A percentile compares a stretch with the other conserved stretches of the same genome.
These are phyloP conservation scores for Candida sakaeoensis DNA, from an alignment of 805 yeast species.

Conservation along the genomic window DNA sequence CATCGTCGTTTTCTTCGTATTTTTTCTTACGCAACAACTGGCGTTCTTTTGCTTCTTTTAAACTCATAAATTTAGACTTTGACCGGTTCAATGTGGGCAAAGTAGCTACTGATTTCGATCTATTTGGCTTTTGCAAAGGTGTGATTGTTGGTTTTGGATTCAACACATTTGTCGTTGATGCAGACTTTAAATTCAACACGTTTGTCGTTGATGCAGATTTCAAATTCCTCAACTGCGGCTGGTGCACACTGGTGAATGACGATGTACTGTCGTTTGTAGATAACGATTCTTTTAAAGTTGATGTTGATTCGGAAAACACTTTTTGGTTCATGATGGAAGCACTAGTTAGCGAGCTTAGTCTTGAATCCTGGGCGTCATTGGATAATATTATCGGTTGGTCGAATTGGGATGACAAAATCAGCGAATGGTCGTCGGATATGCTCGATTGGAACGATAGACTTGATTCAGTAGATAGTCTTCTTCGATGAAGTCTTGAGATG, in stretches of 20 bases:
- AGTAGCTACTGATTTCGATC: conserved; percentile 12
- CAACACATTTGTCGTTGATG: conserved; percentile 12
- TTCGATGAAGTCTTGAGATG: background rate
- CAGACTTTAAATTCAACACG: conserved; percentile 11
- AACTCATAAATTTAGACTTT: conserved; percentile 31
- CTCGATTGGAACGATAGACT: conserved; percentile 26
- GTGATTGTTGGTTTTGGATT: background rate
- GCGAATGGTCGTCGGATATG: conserved; percentile 32
- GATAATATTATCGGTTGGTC: conserved; percentile 16
- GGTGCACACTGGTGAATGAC: background rate
- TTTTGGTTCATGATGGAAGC: conserved; percentile 8
- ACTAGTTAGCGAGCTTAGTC: conserved; percentile 35
- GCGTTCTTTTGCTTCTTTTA: conserved; percentile 37
- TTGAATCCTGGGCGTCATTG: conserved; percentile 20
- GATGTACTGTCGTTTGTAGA: background rate
- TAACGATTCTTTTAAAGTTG: conserved; percentile 1
- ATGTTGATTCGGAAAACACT: conserved; percentile 2
- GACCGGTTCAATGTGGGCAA: conserved; percentile 26
- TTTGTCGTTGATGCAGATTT: background rate
- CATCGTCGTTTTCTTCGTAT: conserved; percentile 40
- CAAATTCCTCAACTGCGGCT: too few species aligned
- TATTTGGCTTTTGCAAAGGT: conserved; percentile 5
- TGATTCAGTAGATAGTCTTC: conserved; percentile 35
- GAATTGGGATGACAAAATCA: conserved; percentile 30
- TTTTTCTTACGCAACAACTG: conserved; percentile 33